Evolutionary conservation across 2,329 filamentous ascomycete species (phyloP), one percentile per base, ranked within the genome.

Genomic region (Penicillium verrucosum): DNA sequence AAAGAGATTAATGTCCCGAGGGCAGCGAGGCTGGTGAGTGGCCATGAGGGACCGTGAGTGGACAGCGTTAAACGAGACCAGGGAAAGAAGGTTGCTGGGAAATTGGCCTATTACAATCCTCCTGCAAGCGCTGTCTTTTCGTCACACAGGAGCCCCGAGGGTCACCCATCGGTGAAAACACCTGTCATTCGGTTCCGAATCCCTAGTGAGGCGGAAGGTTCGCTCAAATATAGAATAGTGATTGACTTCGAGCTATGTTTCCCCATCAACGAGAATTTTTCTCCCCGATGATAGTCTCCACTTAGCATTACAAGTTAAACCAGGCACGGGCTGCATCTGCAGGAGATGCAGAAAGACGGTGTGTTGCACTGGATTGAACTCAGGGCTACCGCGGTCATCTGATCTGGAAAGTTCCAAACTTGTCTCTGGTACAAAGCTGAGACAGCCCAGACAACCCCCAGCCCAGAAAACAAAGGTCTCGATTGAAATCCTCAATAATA

Each of bases 51-150:
- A 29, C 38, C 10, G 40, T 47, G 49, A 29, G 21, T 51, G 42
- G 18, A 16, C 30, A 18, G 51, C 51, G 60, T 36, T 42, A 58
- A 60, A 25, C 56, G 48, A 58, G 57, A 52, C 55, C 43, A 59
- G 45, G 21, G 51, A 34, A 44, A 43, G 42, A 56, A 54, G 32
- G 56, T 55, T 60, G 52, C 57, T 58, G 51, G 29, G 29, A 16
- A 29, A 29, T 9, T 30, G 50, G 43, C 70, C 67, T 68, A 71
- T 72, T 21, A 61, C 21, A 63, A 29, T 23, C 41, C 56, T 60
- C 61, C 62, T 72, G 64, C 66, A 72, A 67, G 68, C 70, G 70
- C 70, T 60, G 37, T 46, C 47, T 32, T 61, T 44, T 64, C 57
- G 56, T 70, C 67, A 66, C 66, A 65, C 56, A 37, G 51, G 16